Base-by-base conservation (phyloP, 495 filamentous ascomycete species). In the Aspergillus cavernicola region DNA sequence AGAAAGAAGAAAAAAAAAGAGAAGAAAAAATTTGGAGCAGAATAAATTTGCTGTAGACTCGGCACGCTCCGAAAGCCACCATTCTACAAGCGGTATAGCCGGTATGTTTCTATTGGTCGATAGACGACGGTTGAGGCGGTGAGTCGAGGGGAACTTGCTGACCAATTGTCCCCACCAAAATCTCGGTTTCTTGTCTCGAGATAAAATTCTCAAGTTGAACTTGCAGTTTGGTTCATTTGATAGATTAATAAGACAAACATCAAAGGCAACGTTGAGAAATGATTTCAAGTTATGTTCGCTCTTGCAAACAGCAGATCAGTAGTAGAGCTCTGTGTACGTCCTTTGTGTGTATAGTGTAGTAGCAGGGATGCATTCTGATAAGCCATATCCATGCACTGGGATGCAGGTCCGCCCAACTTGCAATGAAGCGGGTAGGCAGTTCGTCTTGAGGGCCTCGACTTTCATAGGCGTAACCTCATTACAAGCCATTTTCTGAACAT, bases 1-100 rank as follows among this genome's bases (percentile, higher is more conserved):
- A 72, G 76, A 76, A 75, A 69, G 65, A 73, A 74, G 59, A 68
- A 68, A 64, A 70, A 72, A 74, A 66, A 67, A 69, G 55, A 66
- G 67, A 67, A 67, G 52, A 69, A 68, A 72, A 67, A 71, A 67
- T 63, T 63, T 64, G 49, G 67, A 64, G 61, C 59, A 65, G 67
- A 54, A 33, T 60, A 62, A 60, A 47, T 56, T 67, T 64, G 66
- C 65, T 72, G 69, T 71, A 65, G 59, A 60, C 60, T 60, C 53
- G n/a, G 61, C 16, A 45, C 53, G 59, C 58, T 44, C n/a, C 62
- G 53, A 52, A 24, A 50, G 52, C 41, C 20, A 35, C 23, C 54
- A 50, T 66, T 53, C 65, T 42, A 23, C 0, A 56, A 41, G 4
- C 0, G 58, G 71, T 11, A 43, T 68, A 67, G 71, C 44, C n/a